Evolutionary conservation across 2,329 filamentous ascomycete genomes (phyloP), one percentile per base, ranked within the genome.

Genomic region (Colletotrichum cereale): DNA sequence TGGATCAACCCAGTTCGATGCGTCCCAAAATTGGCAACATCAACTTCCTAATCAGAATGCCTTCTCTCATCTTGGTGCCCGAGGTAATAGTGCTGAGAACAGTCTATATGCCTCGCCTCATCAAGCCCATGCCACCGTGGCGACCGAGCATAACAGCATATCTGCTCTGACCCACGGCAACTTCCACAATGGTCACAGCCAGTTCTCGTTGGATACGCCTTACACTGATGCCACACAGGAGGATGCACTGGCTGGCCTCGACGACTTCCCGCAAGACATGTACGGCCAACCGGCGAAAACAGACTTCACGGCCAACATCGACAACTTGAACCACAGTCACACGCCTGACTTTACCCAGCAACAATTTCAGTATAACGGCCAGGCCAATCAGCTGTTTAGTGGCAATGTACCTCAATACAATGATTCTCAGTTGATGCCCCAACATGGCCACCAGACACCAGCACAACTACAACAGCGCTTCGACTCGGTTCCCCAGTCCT

Each of bases 21-120:
- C 80, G 61, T 77, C 76, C 52, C 82, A 83, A 65, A 68, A 78
- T 44, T 84, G 83, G 83, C 74, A 78, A 11, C 82, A 83, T 72
- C 71, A 80, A 40, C 77, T 82, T 61, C 71, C 75, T 31, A 80
- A 80, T 24, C 81, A 82, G 69, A 62, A 77, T 26, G 71, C 75
- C 26, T 75, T 75, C 29, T 82, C 80, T 75, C 72, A 81, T 77
- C 74, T 83, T 80, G 74, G 82, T 80, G 77, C 78, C 29, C 76
- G 78, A 72, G 74, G 77, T n/a, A 78, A 77, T 50, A 76, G 80
- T n/a, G 82, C 80, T 62, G 68, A 72, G 29, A 55, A 48, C 14
- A 62, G 31, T 48, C 60, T 67, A 40, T 73, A 69, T 47, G 71
- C 53, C 24, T 71, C 71, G 14, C 57, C 73, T 31, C 71, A 73